phyloP scores from a whole-genome alignment of 2,329 filamentous ascomycete species.

The Macroventuria anomochaeta region DNA sequence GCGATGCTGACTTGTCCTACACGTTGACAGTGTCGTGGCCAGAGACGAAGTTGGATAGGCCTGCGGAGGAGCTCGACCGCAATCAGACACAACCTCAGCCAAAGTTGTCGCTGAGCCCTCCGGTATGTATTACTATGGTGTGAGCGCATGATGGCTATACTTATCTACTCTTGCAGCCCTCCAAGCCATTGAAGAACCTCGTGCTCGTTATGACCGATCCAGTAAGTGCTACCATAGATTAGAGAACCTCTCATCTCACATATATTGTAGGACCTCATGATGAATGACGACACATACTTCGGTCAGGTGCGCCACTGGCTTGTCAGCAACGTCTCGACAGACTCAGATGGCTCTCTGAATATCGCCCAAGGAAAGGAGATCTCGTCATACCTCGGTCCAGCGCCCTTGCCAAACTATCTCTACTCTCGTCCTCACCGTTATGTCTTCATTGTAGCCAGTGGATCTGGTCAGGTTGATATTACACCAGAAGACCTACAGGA shows the following conservation, averaged over 20 bases:
- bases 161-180: constrained; percentile 15
- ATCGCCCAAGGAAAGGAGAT: constrained; percentile 11
- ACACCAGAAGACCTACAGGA: constrained; percentile 25
- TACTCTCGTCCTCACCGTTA: constrained; percentile 31
- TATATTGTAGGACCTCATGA: constrained; percentile 25
- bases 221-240: neutral
- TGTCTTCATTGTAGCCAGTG: constrained; percentile 26
- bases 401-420: constrained; percentile 31
- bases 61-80: constrained; percentile 22
- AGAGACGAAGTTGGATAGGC: constrained; percentile 19
- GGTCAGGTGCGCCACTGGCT: constrained; percentile 36
- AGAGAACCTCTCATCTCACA: neutral
- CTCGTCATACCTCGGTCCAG: constrained; percentile 29
- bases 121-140: constrained; percentile 2
- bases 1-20: constrained; percentile 16
- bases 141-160: neutral
- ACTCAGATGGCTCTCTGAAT: constrained; percentile 16
- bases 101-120: constrained; percentile 19
- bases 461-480: constrained; percentile 10
- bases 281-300: constrained; percentile 29
- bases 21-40: constrained; percentile 24
- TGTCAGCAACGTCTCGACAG: constrained; percentile 23
- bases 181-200: constrained; percentile 18
- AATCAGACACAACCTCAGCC: constrained; percentile 29
- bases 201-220: constrained; percentile 31